Evolutionary conservation across 345 rosid genomes (phyloP), one percentile per base, ranked within the genome.

Genomic region (Eucalyptus grandis): DNA sequence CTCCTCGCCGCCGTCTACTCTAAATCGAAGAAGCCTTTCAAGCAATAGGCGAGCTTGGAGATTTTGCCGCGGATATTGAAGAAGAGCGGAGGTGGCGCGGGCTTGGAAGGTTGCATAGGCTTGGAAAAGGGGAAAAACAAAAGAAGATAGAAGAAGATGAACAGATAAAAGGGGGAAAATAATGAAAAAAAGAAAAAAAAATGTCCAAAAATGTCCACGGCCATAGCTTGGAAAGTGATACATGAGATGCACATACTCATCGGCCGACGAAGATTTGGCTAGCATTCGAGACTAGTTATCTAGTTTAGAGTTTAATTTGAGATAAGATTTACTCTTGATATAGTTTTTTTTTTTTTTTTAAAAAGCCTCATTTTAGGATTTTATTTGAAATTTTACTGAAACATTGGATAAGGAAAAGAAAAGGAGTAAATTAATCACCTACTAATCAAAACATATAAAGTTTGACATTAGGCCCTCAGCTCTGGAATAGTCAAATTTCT

Each of bases 1-100:
- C 72, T 96, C 81, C 88, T 91, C 92, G n/a, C 93, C 51, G 14
- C 90, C 90, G 91, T 94, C 91, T 95, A 94, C 72, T 82, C 91
- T 31, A 93, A 90, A 92, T 90, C 91, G 54, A 88, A 86, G 87
- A 26, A 37, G 4, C 60, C 12, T 62, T 54, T 90, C 54, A 72
- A 89, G 24, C 3, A 88, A 65, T 47, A 90, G 69, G 17, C 17
- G 34, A 60, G 37, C 87, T 86, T 24, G 82, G n/a, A 60, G 50
- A 17, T 15, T 65, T 65, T 14, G 0, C 77, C 3, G 19, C 11
- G 19, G 37, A n/a, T 14, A 65, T 65, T 40, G 34, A n/a, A 65
- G 77, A 65, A 65, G 5, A 65, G 77, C 77, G 37, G 37, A 65
- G 40, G 77, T 14, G 77, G 77, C 77, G 69, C 34, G 2, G 17